Percentiles rank a stretch among this genome's conserved stretches.
These are phyloP conservation scores for Corniculantispora saksenae DNA, from an alignment of 2,329 filamentous ascomycete genomes.

Conservation along the genomic window DNA sequence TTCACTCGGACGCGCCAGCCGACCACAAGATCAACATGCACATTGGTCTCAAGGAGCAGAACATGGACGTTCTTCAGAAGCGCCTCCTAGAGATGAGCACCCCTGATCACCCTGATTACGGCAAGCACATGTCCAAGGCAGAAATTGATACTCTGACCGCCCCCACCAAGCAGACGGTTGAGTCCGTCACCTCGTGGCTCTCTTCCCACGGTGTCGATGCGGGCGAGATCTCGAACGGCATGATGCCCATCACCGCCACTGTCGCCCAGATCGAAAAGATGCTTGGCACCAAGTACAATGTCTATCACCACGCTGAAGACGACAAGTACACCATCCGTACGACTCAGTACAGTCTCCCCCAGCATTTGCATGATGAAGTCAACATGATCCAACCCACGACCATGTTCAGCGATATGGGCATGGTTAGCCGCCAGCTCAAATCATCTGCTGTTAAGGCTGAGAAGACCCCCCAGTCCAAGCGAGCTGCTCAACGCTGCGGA, in stretches of 20 bases:
- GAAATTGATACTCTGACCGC: constrained; percentile 19
- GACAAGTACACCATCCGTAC: too few relatives aligned
- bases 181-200: constrained; percentile 14
- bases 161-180: constrained; percentile 8
- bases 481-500: neutral
- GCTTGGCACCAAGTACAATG: too few relatives aligned
- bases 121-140: constrained; percentile 20
- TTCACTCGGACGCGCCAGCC: constrained; percentile 14
- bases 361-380: too few relatives aligned
- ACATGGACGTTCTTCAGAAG: constrained; percentile 18
- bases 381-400: too few relatives aligned
- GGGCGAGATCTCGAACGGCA: too few relatives aligned
- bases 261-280: too few relatives aligned
- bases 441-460: too few relatives aligned
- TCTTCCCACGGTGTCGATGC: constrained; percentile 8
- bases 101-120: constrained; percentile 16
- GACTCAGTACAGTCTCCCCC: too few relatives aligned
- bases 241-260: too few relatives aligned
- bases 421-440: too few relatives aligned
- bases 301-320: too few relatives aligned
- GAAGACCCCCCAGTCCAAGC: constrained; percentile 1
- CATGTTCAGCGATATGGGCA: too few relatives aligned
- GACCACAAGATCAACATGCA: constrained; percentile 17
- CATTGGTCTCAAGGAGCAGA: constrained; percentile 20
- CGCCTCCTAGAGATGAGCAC: constrained; percentile 14